Conservation (phyloP, 2,329 filamentous ascomycete species). For the Dothistroma pini region DNA sequence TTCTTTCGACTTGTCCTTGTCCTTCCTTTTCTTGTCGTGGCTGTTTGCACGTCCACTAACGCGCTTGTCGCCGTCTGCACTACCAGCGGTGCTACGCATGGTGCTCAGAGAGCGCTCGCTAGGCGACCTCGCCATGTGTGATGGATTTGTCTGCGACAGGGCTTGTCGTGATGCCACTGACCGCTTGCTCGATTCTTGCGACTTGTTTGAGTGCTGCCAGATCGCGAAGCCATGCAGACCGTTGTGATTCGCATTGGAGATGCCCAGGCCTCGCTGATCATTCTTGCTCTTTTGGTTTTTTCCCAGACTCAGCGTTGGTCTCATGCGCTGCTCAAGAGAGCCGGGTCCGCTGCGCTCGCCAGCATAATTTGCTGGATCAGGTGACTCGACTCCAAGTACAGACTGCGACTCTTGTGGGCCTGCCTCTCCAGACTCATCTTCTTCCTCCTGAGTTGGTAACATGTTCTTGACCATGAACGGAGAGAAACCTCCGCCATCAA, state of each 20-base stretch:
- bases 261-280: constrained; percentile 34
- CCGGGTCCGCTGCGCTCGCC: constrained; percentile 60
- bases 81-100: constrained; percentile 24
- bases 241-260: constrained; percentile 23
- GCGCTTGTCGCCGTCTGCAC: constrained; percentile 24
- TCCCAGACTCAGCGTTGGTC: constrained; percentile 67
- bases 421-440: constrained; percentile 41
- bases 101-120: constrained; percentile 32
- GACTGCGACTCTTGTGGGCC: constrained; percentile 44
- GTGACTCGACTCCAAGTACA: constrained; percentile 12
- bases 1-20: constrained; percentile 53
- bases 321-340: constrained; percentile 75
- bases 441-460: constrained; percentile 44
- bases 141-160: constrained; percentile 25
- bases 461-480: constrained; percentile 58
- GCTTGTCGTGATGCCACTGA: constrained; percentile 25
- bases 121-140: constrained; percentile 30
- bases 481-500: constrained; percentile 55
- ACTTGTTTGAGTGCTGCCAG: constrained; percentile 41
- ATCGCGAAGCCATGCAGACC: constrained; percentile 41
- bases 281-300: constrained; percentile 32
- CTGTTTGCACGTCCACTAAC: neutral
- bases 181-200: constrained; percentile 19
- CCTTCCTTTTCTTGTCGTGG: constrained; percentile 41
- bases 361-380: constrained; percentile 9